Percentiles rank a stretch among this genome's conserved stretches.
These are phyloP conservation scores for Leptosphaerulina australis DNA, from an alignment of 2,329 filamentous ascomycete species.

Conservation along the genomic window DNA sequence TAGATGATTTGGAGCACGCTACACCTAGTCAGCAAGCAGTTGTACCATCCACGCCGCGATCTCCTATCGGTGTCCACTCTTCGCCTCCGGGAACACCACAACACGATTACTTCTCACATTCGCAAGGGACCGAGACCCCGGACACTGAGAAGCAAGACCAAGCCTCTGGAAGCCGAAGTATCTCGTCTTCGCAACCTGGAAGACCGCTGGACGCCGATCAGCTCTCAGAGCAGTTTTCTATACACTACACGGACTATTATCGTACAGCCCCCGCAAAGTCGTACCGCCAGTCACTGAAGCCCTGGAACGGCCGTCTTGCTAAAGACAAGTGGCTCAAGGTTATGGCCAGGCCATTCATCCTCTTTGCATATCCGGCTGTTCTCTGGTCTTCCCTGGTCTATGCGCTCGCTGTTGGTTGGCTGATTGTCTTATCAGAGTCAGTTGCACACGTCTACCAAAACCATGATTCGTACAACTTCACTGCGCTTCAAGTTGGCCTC, in stretches of 20 bases:
- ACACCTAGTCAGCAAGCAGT: constrained; percentile 1
- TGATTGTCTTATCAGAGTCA: constrained; percentile 91
- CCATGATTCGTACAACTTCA: constrained; percentile 76
- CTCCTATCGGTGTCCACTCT: constrained; percentile 25
- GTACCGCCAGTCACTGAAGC: constrained; percentile 74
- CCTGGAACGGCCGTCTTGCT: constrained; percentile 76
- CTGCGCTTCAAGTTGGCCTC: constrained; percentile 77
- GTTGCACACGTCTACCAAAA: constrained; percentile 80
- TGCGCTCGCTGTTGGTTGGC: constrained; percentile 87
- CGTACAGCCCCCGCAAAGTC: constrained; percentile 70
- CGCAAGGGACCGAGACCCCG: background rate
- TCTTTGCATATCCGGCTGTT: constrained; percentile 86
- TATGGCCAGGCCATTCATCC: constrained; percentile 78
- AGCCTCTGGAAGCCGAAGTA: constrained; percentile 15
- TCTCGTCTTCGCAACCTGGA: constrained; percentile 11
- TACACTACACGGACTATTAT: constrained; percentile 72
- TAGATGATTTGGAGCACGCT: constrained; percentile 39
- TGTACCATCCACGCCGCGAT: constrained; percentile 18
- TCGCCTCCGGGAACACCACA: constrained; percentile 12
- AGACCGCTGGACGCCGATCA: constrained; percentile 24
- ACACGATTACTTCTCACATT: constrained; percentile 24
- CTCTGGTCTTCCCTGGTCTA: constrained; percentile 89
- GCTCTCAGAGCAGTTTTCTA: constrained; percentile 35
- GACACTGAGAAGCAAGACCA: constrained; percentile 33
- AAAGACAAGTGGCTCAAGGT: constrained; percentile 80